Conservation (phyloP, 2,329 filamentous ascomycete genomes). For the Fusarium irregulare region DNA sequence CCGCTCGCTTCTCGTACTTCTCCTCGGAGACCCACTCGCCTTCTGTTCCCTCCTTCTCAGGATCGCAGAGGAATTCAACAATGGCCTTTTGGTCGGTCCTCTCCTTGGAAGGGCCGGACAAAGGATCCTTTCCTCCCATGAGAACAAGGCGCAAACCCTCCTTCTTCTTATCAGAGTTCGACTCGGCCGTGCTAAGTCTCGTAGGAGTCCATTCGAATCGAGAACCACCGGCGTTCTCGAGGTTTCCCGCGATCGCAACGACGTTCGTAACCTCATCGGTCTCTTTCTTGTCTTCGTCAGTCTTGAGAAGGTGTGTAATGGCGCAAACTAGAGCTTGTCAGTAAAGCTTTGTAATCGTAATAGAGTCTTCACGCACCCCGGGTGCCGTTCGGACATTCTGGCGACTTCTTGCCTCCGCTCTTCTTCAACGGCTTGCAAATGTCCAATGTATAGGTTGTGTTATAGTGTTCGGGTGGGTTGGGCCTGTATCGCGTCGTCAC, state of each 20-base stretch:
- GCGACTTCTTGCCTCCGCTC: conserved; percentile 64
- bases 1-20: conserved; percentile 58
- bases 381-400: conserved; percentile 76
- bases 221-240: conserved; percentile 67
- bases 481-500: conserved; percentile 67
- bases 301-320: conserved; percentile 69
- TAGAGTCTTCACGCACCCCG: conserved; percentile 63
- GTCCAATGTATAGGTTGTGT: conserved; percentile 85
- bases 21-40: conserved; percentile 70
- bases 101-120: conserved; percentile 62
- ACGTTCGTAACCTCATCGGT: conserved; percentile 60
- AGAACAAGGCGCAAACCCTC: conserved; percentile 80
- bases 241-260: conserved; percentile 80
- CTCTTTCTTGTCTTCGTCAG: conserved; percentile 50
- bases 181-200: conserved; percentile 72
- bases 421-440: conserved; percentile 76
- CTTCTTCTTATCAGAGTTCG: conserved; percentile 71
- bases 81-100: conserved; percentile 76
- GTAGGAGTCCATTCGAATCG: conserved; percentile 73
- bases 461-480: conserved; percentile 63
- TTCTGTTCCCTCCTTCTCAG: conserved; percentile 77
- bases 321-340: conserved; percentile 72
- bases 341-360: background rate
- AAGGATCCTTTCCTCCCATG: conserved; percentile 65
- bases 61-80: conserved; percentile 87